phyloP scores from a whole-genome alignment of 805 yeast genomes.

The Cyberlindnera bimundalis region DNA sequence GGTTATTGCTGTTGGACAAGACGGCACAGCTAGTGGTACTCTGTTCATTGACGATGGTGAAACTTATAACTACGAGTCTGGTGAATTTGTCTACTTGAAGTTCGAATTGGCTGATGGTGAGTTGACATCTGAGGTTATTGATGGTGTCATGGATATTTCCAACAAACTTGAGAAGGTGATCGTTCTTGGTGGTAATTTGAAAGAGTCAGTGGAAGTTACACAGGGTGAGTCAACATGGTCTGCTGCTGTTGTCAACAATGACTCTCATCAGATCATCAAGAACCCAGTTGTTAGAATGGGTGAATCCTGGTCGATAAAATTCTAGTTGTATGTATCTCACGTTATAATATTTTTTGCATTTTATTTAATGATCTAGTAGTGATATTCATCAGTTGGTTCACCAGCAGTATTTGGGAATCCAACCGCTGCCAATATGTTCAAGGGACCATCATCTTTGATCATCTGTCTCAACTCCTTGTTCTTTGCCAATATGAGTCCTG shows the following conservation, averaged over 20 bases:
- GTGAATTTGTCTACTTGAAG: conserved; percentile 44
- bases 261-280: conserved; percentile 34
- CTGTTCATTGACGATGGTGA: conserved; percentile 87
- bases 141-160: conserved; percentile 27
- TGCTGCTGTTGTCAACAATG: conserved; percentile 28
- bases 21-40: conserved; percentile 51
- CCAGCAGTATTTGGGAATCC: conserved; percentile 66
- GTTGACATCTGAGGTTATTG: conserved; percentile 30
- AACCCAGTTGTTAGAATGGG: conserved; percentile 49
- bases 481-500: conserved; percentile 78
- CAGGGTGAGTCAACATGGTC: conserved; percentile 40
- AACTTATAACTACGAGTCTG: conserved; percentile 51
- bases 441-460: conserved; percentile 43
- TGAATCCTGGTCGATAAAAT: conserved; percentile 44
- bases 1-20: conserved; percentile 50
- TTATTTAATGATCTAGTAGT: conserved; percentile 41
- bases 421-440: conserved; percentile 53
- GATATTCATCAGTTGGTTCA: conserved; percentile 56
- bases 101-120: conserved; percentile 37
- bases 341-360: too few relatives aligned
- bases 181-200: conserved; percentile 37
- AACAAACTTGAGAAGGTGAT: conserved; percentile 53
- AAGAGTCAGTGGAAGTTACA: conserved; percentile 25
- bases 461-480: conserved; percentile 50
- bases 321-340: too few relatives aligned